Conservation (phyloP, 2,329 filamentous ascomycete genomes). For the Aspergillus melleus region DNA sequence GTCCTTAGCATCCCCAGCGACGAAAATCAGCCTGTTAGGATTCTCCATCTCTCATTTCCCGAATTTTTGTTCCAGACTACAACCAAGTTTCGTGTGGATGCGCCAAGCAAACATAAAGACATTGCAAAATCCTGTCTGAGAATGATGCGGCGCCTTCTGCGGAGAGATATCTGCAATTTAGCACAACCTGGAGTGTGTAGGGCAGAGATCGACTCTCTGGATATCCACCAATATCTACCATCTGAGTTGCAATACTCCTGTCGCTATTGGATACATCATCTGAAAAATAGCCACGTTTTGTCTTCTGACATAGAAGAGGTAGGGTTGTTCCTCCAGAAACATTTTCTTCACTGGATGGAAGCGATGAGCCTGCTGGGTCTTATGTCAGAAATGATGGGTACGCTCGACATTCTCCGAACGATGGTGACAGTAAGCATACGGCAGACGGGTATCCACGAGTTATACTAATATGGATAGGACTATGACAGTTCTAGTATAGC, state of each 20-base stretch:
- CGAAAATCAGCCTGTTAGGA: slow-evolving; percentile 14
- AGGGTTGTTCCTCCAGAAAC: slow-evolving; percentile 13
- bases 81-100: slow-evolving; percentile 23
- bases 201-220: slow-evolving; percentile 10
- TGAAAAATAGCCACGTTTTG: slow-evolving; percentile 10
- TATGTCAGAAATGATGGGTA: slow-evolving; percentile 15
- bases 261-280: slow-evolving; percentile 27
- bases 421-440: slow-evolving; percentile 12
- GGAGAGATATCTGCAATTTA: slow-evolving; percentile 17
- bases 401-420: slow-evolving; percentile 17
- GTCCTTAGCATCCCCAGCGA: slow-evolving; percentile 18
- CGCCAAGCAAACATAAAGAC: slow-evolving; percentile 1
- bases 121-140: slow-evolving; percentile 10
- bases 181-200: slow-evolving; percentile 2
- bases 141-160: slow-evolving; percentile 7
- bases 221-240: slow-evolving; percentile 16
- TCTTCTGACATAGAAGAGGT: neutral
- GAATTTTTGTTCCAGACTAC: slow-evolving; percentile 24
- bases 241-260: slow-evolving; percentile 28
- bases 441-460: neutral
- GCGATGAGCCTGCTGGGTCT: slow-evolving; percentile 20
- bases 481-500: no score
- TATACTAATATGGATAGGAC: slow-evolving; percentile 6
- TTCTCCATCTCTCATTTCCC: slow-evolving; percentile 32
- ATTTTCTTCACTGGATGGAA: slow-evolving; percentile 29